Evolutionary conservation across 352 stramenopile genomes (phyloP).

Genomic region (Phytophthora multivora): DNA sequence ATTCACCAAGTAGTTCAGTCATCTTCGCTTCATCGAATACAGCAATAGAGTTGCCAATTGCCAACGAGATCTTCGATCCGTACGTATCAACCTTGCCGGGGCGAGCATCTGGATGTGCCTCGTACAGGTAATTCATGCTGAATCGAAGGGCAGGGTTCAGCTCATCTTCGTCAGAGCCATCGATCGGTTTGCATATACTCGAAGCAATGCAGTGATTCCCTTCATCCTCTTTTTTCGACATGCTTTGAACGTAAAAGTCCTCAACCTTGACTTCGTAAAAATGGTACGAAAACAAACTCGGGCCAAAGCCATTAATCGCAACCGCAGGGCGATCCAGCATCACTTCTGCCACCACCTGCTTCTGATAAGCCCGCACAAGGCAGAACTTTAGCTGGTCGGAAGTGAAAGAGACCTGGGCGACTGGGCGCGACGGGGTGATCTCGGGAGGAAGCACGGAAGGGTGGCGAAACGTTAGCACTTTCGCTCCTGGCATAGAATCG

Average conservation of each 20-base stretch:
- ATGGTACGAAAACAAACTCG: constrained; percentile 83
- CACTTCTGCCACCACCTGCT: constrained; percentile 62
- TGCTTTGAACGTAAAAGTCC: constrained; percentile 85
- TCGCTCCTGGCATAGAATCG: constrained; percentile 49
- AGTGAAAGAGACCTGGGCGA: constrained; percentile 55
- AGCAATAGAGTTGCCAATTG: constrained; percentile 68
- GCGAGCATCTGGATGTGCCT: constrained; percentile 62
- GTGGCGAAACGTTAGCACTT: constrained; percentile 84
- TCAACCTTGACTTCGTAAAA: constrained; percentile 65
- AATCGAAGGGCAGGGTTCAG: constrained; percentile 45
- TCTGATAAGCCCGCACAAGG: constrained; percentile 70
- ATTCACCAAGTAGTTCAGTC: constrained; percentile 59
- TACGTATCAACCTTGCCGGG: constrained; percentile 57
- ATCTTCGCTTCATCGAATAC: constrained; percentile 83
- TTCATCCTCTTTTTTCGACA: constrained; percentile 35
- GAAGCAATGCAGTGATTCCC: constrained; percentile 79
- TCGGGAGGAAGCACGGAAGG: constrained; percentile 57
- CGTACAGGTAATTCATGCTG: constrained; percentile 73
- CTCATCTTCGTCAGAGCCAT: constrained; percentile 8
- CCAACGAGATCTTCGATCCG: constrained; percentile 72
- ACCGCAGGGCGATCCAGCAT: constrained; percentile 57
- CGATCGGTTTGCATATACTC: constrained; percentile 47
- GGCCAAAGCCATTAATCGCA: constrained; percentile 73
- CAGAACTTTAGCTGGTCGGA: constrained; percentile 71
- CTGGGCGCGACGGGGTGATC: constrained; percentile 57